Percentiles rank a stretch among this genome's conserved stretches.
Conservation (phyloP, 2,329 filamentous ascomycete species). For the Aureobasidium musti region DNA sequence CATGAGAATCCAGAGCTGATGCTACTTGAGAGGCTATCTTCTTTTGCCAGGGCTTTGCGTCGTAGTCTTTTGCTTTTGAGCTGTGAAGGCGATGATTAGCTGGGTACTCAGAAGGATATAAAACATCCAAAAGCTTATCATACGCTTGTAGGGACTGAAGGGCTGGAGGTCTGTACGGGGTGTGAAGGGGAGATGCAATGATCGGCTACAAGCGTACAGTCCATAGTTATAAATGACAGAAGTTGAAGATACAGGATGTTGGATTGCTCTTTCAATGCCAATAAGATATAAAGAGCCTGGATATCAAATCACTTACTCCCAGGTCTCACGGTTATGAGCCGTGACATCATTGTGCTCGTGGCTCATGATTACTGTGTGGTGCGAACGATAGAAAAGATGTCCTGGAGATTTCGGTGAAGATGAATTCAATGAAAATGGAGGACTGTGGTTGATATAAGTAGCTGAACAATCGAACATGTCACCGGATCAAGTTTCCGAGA, state of each 20-base stretch:
- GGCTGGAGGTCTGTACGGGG: background rate
- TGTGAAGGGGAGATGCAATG: no score
- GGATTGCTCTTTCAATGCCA: no score
- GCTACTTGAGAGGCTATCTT: conserved; percentile 38
- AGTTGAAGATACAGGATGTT: no score
- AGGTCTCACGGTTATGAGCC: conserved; percentile 41
- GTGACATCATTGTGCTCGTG: conserved; percentile 35
- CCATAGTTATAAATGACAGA: no score
- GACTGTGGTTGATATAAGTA: background rate
- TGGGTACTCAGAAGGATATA: background rate
- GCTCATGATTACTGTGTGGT: conserved; percentile 34
- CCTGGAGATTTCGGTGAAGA: background rate
- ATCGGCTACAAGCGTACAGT: no score
- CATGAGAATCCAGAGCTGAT: conserved; percentile 36
- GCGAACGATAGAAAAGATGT: no score
- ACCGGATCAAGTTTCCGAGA: conserved; percentile 1
- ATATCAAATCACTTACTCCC: conserved; percentile 36
- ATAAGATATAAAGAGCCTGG: background rate
- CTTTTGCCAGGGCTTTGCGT: conserved; percentile 40
- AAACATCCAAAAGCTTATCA: background rate
- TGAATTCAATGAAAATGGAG: no score
- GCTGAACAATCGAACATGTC: background rate
- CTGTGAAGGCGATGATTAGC: conserved; percentile 30
- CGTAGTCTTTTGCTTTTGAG: conserved; percentile 39
- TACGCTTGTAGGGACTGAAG: background rate